phyloP scores from a whole-genome alignment of 2,329 filamentous ascomycete genomes.

The Aspergillus melleus region DNA sequence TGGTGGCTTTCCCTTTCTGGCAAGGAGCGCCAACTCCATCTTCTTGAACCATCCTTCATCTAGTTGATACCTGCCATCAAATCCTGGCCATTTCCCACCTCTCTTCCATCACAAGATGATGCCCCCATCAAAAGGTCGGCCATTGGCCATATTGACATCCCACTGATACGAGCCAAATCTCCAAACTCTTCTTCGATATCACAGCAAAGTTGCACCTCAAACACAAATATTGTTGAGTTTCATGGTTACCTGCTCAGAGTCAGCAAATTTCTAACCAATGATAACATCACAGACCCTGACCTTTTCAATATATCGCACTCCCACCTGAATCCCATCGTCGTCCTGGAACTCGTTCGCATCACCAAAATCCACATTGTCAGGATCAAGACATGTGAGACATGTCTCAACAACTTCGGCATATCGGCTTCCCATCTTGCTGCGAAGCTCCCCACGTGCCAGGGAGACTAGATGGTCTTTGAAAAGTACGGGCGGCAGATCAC shows the following conservation, averaged over 20 bases:
- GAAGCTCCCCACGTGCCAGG: neutral
- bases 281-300: slow-evolving; percentile 8
- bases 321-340: slow-evolving; percentile 31
- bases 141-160: too few relatives aligned
- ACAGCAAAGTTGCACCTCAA: neutral
- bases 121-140: too few relatives aligned
- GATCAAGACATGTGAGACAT: slow-evolving; percentile 40
- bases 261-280: neutral
- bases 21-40: too few relatives aligned
- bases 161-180: too few relatives aligned
- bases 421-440: slow-evolving; percentile 9
- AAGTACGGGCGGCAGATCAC: neutral
- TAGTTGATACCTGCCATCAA: too few relatives aligned
- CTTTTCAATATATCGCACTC: slow-evolving; percentile 23
- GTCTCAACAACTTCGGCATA: slow-evolving; percentile 33
- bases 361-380: slow-evolving; percentile 30
- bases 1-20: too few relatives aligned
- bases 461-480: slow-evolving; percentile 1
- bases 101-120: too few relatives aligned
- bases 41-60: too few relatives aligned
- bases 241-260: neutral
- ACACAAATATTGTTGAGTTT: slow-evolving; percentile 2
- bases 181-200: too few relatives aligned
- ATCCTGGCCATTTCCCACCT: too few relatives aligned
- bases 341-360: slow-evolving; percentile 30